Percentiles rank a stretch among this genome's conserved stretches.
Evolutionary conservation across 768 basidiomycete species (phyloP).

Genomic region (Suillus lakei): DNA sequence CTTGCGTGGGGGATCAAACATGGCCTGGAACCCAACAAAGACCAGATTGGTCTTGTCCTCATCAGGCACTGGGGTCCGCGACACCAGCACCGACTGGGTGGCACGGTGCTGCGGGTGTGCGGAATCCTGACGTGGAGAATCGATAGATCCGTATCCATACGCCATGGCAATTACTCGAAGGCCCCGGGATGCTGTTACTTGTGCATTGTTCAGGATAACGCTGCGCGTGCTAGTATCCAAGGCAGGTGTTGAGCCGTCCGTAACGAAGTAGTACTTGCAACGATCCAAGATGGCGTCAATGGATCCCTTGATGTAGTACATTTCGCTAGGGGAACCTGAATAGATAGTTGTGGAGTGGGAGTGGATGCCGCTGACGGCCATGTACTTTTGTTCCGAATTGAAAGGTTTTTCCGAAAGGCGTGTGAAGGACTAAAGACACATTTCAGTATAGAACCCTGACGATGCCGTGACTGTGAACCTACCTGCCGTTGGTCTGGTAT

Average conservation of each 20-base stretch:
- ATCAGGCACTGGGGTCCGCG: slow-evolving; percentile 37
- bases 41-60: slow-evolving; percentile 61
- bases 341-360: slow-evolving; percentile 31
- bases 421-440: slow-evolving; percentile 57
- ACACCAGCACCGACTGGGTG: slow-evolving; percentile 28
- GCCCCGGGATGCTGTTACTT: slow-evolving; percentile 72
- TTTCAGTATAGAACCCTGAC: slow-evolving; percentile 8
- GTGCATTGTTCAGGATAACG: slow-evolving; percentile 74
- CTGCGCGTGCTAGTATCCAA: slow-evolving; percentile 72
- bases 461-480: slow-evolving; percentile 28
- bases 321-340: slow-evolving; percentile 56
- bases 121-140: slow-evolving; percentile 34
- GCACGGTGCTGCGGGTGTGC: slow-evolving; percentile 20
- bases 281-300: slow-evolving; percentile 86
- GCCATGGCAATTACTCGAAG: slow-evolving; percentile 93
- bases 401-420: slow-evolving; percentile 85
- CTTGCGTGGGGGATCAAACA: slow-evolving; percentile 93
- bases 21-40: slow-evolving; percentile 93
- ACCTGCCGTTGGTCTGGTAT: slow-evolving; percentile 75
- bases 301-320: slow-evolving; percentile 91
- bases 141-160: slow-evolving; percentile 73
- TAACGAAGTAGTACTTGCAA: slow-evolving; percentile 90
- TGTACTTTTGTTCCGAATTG: slow-evolving; percentile 92
- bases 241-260: slow-evolving; percentile 84
- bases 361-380: slow-evolving; percentile 86